phyloP scores from a whole-genome alignment of 441 rosid species.

The Euphorbia schlechtendalii region DNA sequence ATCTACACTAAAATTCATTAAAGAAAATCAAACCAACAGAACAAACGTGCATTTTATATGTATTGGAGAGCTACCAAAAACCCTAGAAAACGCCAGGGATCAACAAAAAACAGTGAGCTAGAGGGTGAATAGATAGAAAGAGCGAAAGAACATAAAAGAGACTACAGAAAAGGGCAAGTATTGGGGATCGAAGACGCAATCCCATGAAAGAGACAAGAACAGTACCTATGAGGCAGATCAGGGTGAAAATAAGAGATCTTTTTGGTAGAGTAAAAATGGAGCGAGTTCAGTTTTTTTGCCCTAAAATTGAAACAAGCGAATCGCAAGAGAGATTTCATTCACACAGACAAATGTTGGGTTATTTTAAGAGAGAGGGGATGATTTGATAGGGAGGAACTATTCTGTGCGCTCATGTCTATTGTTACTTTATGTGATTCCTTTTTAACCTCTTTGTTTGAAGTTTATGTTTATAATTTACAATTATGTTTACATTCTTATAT shows the following conservation, averaged over 20 bases:
- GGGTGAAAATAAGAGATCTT: slow-evolving; percentile 13
- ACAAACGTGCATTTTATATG: too few species aligned
- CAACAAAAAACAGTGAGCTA: not conserved
- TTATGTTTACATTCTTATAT: too few species aligned
- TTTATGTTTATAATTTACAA: too few species aligned
- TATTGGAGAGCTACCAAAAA: too few species aligned
- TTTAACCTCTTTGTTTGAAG: too few species aligned
- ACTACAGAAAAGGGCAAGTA: not conserved
- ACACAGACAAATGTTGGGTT: not conserved
- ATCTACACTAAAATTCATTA: too few species aligned
- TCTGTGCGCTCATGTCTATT: not conserved
- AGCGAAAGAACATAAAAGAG: not conserved
- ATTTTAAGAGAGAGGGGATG: not conserved
- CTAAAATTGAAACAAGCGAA: slow-evolving; percentile 26
- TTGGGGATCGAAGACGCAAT: slow-evolving; percentile 14
- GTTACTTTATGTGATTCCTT: not conserved
- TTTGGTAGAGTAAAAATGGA: slow-evolving; percentile 21
- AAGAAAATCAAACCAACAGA: too few species aligned
- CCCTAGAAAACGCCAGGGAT: too few species aligned
- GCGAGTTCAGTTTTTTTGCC: slow-evolving; percentile 26
- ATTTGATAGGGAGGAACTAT: not conserved
- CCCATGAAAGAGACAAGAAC: not conserved
- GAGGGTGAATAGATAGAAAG: not conserved
- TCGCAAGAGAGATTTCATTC: not conserved
- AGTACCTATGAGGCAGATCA: slow-evolving; percentile 35